Evolutionary conservation across 2,329 filamentous ascomycete species (phyloP), one percentile per base, ranked within the genome.

Genomic region (Penicillium hesseltinei): DNA sequence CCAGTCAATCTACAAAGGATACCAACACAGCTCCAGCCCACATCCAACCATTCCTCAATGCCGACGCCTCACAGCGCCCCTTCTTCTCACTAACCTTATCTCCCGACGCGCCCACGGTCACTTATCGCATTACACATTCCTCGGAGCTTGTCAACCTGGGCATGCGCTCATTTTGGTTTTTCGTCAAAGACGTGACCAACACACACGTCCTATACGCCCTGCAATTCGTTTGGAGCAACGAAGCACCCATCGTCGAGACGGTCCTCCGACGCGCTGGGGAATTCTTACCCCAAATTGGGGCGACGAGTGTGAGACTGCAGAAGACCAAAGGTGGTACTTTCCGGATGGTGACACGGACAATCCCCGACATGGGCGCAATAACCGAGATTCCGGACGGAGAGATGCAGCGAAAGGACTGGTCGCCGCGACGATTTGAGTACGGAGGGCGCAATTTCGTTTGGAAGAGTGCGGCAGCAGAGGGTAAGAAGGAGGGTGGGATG

Each of bases 171-270:
- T 44, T 60, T 35, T 63, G 61, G 61, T 62, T 49, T 42, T 60
- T 63, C 17, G 61, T 63, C 31, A 63, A 62, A 52, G 61, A 63
- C n/a, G 3, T 50, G 5, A 60, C 59, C 25, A 63, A 62, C 25
- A 63, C 51, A 15, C 61, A 62, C 35, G 45, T 60, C 11, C 25
- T 62, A 3, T 63, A 63, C 21, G 61, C 59, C 25, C 51, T 63
- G 5, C 61, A 63, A 39, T 58, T 43, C 3, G 42, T 63, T 13
- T 63, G 61, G 59, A 62, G 57, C 13, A 52, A 63, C 21, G 51
- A 60, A 13, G 54, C 36, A 2, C 61, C 61, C 8, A 63, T 63
- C 4, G 54, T 60, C 6, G 50, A 60, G 2, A 61, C 61, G 4
- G 57, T 62, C 17, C 54, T 63, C 9, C 59, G 61, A 9, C 61